phyloP scores from a whole-genome alignment of 2,329 filamentous ascomycete genomes.

The Nothophoma quercina region DNA sequence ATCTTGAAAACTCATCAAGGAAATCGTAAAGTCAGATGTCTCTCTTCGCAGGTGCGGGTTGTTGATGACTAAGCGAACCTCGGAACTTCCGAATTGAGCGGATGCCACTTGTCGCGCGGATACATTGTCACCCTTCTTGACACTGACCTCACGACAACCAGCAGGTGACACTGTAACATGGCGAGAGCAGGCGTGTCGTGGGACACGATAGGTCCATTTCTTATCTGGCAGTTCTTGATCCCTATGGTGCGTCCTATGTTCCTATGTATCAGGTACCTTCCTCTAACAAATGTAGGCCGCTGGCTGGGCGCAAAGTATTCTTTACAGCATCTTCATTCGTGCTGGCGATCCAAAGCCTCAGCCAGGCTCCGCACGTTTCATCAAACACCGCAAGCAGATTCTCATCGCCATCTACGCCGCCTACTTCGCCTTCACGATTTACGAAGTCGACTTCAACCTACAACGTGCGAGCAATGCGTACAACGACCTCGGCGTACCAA shows the following conservation, averaged over 20 bases:
- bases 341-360: constrained; percentile 81
- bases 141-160: neutral
- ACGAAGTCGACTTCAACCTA: constrained; percentile 86
- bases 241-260: constrained; percentile 34
- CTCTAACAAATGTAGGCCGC: constrained; percentile 39
- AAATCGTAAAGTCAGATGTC: too few species aligned
- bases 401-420: constrained; percentile 80
- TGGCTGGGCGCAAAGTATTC: constrained; percentile 71
- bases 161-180: constrained; percentile 23
- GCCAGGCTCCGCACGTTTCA: constrained; percentile 72
- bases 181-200: constrained; percentile 34
- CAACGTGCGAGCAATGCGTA: constrained; percentile 79
- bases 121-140: neutral
- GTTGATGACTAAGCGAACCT: constrained; percentile 13
- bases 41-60: neutral
- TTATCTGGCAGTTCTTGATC: constrained; percentile 48
- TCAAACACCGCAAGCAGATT: constrained; percentile 79
- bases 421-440: constrained; percentile 91
- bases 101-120: constrained; percentile 18
- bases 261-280: neutral
- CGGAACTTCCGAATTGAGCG: neutral
- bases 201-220: constrained; percentile 42
- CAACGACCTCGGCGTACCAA: constrained; percentile 73
- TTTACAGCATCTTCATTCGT: constrained; percentile 88
- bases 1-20: too few species aligned